phyloP scores from a whole-genome alignment of 2,329 filamentous ascomycete genomes.

The Phaeosphaeriaceae sp. region DNA sequence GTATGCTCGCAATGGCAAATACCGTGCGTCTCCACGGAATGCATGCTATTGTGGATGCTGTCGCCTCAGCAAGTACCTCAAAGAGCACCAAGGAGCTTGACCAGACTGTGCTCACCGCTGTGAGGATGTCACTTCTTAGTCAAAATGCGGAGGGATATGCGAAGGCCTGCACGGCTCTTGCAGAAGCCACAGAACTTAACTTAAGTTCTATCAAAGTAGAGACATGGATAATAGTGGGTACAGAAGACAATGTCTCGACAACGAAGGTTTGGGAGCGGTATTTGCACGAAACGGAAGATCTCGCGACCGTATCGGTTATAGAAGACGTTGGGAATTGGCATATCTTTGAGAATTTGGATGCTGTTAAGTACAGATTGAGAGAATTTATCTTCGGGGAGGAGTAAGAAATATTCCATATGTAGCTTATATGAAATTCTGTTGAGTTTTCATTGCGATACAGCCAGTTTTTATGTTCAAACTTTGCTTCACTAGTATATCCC shows the following conservation, averaged over 20 bases:
- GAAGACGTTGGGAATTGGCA: constrained; percentile 59
- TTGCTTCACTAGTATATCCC: too few species aligned
- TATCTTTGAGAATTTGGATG: constrained; percentile 53
- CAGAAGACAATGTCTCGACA: constrained; percentile 54
- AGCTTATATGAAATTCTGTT: too few species aligned
- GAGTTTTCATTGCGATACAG: too few species aligned
- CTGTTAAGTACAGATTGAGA: too few species aligned
- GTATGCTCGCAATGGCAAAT: constrained; percentile 45
- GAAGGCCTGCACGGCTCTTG: constrained; percentile 60
- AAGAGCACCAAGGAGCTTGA: constrained; percentile 45
- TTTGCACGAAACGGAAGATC: constrained; percentile 30
- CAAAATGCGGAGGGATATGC: constrained; percentile 63
- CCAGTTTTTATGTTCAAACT: too few species aligned
- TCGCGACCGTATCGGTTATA: constrained; percentile 43
- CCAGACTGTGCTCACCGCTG: constrained; percentile 52
- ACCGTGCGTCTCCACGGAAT: constrained; percentile 55
- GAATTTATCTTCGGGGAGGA: too few species aligned
- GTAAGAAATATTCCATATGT: too few species aligned
- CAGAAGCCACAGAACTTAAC: constrained; percentile 46
- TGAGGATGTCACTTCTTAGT: constrained; percentile 53
- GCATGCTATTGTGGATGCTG: constrained; percentile 48
- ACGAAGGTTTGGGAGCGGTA: constrained; percentile 46
- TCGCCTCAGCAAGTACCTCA: constrained; percentile 49
- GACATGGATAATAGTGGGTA: constrained; percentile 53
- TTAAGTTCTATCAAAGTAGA: constrained; percentile 29